Percentiles rank a stretch among this genome's conserved stretches.
These are phyloP conservation scores for Fallopia convolvulus DNA, from an alignment of 148 eudicot genomes.

Conservation along the genomic window DNA sequence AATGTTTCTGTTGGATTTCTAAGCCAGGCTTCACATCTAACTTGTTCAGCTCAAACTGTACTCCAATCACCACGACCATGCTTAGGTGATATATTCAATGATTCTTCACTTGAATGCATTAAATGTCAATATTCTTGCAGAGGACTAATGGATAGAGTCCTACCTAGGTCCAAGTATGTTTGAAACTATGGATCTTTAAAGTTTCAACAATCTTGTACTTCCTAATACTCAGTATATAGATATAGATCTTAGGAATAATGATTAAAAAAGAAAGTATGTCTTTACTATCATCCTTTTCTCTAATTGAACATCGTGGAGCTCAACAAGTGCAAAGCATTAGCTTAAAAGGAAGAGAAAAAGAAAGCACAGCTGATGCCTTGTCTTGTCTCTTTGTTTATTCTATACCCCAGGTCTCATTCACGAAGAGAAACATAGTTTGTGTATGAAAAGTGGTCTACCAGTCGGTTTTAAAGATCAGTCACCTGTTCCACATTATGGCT, in stretches of 20 bases:
- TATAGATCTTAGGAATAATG: neutral
- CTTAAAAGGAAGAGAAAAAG: neutral
- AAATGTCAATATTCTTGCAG: constrained; percentile 20
- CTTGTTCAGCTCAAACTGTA: constrained; percentile 14
- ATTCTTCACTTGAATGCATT: constrained; percentile 25
- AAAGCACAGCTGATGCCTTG: neutral
- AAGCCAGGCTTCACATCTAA: constrained; percentile 39
- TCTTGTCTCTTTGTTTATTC: neutral
- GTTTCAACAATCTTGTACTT: neutral
- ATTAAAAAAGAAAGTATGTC: neutral
- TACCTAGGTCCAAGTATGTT: neutral
- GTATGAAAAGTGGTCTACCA: constrained; percentile 19
- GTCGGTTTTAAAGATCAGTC: constrained; percentile 22
- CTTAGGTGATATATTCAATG: constrained; percentile 12
- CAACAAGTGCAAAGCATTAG: neutral
- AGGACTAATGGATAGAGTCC: constrained; percentile 25
- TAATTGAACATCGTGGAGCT: neutral
- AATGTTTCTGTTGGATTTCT: constrained; percentile 56
- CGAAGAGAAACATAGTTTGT: constrained; percentile 24
- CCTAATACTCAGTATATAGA: neutral
- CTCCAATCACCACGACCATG: neutral
- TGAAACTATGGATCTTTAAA: neutral
- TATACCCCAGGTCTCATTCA: constrained; percentile 23
- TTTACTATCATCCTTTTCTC: neutral
- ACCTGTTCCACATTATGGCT: constrained; percentile 15